Percentiles rank a stretch among this genome's conserved stretches.
phyloP scores from a whole-genome alignment of 2,329 filamentous ascomycete species.

The Karstenula rhodostoma region DNA sequence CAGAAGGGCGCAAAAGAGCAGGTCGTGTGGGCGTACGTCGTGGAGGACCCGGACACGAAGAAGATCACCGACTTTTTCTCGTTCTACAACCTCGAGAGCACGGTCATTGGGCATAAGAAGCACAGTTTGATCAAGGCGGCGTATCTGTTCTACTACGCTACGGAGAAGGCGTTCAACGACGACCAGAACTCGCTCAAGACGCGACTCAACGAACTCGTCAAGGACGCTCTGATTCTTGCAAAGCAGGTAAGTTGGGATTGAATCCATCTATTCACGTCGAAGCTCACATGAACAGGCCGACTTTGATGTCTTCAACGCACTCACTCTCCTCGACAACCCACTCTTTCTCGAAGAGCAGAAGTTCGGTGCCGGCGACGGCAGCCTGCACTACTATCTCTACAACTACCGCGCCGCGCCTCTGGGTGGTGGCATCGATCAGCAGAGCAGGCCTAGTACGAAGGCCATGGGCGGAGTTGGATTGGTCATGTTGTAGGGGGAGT shows the following conservation, averaged over 20 bases:
- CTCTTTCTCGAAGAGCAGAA: slow-evolving; percentile 94
- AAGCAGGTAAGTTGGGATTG: slow-evolving; percentile 66
- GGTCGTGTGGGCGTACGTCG: slow-evolving; percentile 93
- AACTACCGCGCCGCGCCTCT: slow-evolving; percentile 94
- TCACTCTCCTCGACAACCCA: slow-evolving; percentile 92
- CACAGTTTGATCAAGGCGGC: slow-evolving; percentile 85
- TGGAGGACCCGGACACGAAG: slow-evolving; percentile 72
- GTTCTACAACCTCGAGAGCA: slow-evolving; percentile 94
- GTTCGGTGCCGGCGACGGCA: slow-evolving; percentile 92
- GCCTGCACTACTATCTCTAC: slow-evolving; percentile 96
- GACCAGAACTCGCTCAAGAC: slow-evolving; percentile 71
- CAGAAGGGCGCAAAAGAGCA: slow-evolving; percentile 68
- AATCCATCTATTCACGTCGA: background rate
- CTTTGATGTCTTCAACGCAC: slow-evolving; percentile 96
- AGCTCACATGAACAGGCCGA: slow-evolving; percentile 58
- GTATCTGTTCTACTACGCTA: slow-evolving; percentile 97
- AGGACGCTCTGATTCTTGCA: slow-evolving; percentile 86
- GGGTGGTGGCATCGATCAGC: slow-evolving; percentile 80
- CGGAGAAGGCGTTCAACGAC: slow-evolving; percentile 74
- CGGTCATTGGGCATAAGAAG: slow-evolving; percentile 82
- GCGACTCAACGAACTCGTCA: slow-evolving; percentile 81
- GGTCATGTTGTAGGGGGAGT: slow-evolving; percentile 71
- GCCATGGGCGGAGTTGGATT: slow-evolving; percentile 87
- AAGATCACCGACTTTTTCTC: slow-evolving; percentile 97
- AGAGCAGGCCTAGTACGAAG: slow-evolving; percentile 78